phyloP scores from a whole-genome alignment of 768 basidiomycete genomes.

The Cystofilobasidium macerans region DNA sequence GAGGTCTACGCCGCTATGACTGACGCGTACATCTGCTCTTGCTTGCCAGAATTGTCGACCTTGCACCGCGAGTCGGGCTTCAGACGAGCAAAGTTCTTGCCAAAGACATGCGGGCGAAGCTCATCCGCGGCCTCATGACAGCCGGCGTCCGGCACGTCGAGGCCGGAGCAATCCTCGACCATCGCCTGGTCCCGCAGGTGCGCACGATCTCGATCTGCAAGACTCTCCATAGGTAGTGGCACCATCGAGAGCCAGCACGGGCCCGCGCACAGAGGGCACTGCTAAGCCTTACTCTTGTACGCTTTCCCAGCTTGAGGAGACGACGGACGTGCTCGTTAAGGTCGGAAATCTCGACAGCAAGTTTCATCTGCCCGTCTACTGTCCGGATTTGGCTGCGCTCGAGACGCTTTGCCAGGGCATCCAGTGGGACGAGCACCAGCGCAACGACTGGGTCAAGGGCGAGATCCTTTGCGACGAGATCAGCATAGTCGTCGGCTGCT shows the following conservation, averaged over 20 bases:
- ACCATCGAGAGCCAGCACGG: not conserved
- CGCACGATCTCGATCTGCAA: conserved; percentile 13
- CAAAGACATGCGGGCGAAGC: not conserved
- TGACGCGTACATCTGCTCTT: not conserved
- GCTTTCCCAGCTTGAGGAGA: conserved; percentile 91
- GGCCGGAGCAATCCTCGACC: conserved; percentile 12
- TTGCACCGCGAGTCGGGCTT: not conserved
- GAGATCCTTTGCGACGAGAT: conserved; percentile 51
- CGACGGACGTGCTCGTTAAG: conserved; percentile 56
- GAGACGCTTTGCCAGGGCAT: conserved; percentile 48
- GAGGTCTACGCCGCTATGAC: not conserved
- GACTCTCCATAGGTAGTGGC: too few relatives aligned
- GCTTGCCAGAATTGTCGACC: not conserved
- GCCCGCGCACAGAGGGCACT: not conserved
- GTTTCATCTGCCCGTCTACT: conserved; percentile 64
- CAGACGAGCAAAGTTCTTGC: conserved; percentile 3
- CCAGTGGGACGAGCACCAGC: conserved; percentile 7
- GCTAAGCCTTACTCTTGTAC: too few relatives aligned
- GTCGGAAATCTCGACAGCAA: conserved; percentile 46
- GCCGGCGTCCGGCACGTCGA: not conserved
- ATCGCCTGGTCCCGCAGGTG: not conserved
- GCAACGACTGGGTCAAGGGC: not conserved
- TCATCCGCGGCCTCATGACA: not conserved
- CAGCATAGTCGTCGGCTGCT: conserved; percentile 77
- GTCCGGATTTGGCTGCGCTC: conserved; percentile 69